Evolutionary conservation across 495 filamentous ascomycete species (phyloP).

Genomic region (Aspergillus cavernicola): DNA sequence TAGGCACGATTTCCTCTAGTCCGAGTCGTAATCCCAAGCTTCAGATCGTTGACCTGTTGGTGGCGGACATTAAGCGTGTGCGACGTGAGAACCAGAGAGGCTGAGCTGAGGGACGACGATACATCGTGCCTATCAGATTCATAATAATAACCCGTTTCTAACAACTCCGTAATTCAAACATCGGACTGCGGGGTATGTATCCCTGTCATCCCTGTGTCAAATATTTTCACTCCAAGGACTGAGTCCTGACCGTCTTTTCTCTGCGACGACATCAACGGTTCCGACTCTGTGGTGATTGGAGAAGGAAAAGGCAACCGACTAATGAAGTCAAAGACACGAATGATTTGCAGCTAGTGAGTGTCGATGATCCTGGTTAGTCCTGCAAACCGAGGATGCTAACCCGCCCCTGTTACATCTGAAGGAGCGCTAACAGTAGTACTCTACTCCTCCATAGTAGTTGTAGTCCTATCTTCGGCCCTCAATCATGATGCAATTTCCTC

Average conservation of each 20-base stretch:
- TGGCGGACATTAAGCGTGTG: background rate
- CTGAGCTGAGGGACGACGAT: conserved; percentile 1
- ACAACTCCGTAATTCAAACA: background rate
- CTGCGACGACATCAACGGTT: background rate
- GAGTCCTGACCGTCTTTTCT: conserved; percentile 2
- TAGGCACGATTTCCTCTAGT: background rate
- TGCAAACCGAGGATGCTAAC: background rate
- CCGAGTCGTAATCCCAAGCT: conserved; percentile 5
- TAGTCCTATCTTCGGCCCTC: background rate
- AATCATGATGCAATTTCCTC: conserved; percentile 5
- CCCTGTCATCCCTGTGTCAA: background rate
- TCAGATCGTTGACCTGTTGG: background rate
- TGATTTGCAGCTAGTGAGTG: conserved; percentile 15
- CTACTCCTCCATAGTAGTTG: background rate
- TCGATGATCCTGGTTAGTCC: conserved; percentile 1
- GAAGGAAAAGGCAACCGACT: conserved; percentile 7
- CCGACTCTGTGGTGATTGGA: conserved; percentile 10
- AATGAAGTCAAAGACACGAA: conserved; percentile 7
- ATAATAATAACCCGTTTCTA: no score
- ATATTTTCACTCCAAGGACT: background rate
- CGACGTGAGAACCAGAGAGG: background rate
- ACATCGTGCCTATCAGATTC: no score
- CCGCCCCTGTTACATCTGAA: conserved; percentile 9
- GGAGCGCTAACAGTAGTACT: conserved; percentile 7
- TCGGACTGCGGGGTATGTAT: conserved; percentile 7